Evolutionary conservation across 2,329 filamentous ascomycete species (phyloP), one percentile per base, ranked within the genome.

Genomic region (Fusarium palustre): DNA sequence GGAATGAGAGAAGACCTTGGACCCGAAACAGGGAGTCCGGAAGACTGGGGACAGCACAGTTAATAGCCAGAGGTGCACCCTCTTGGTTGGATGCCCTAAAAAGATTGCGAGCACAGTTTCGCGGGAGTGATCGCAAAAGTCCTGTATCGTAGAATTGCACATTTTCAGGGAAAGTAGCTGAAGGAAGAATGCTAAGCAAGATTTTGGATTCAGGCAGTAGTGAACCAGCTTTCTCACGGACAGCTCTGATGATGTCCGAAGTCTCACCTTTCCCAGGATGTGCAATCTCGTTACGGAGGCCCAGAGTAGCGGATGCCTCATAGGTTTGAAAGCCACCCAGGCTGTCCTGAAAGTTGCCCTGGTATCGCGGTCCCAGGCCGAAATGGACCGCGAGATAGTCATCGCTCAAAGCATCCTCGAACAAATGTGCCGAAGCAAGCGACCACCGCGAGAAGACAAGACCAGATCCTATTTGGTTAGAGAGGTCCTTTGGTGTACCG

Each of bases 311-410:
- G 2, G 96, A 98, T 9, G 96, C 95, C 74, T 92, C 90, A 76
- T 99, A 99, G 0, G 97, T 99, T 76, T 98, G 94, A 75, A 99
- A 97, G 3, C 94, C 95, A 7, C 97, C 96, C 16, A 99, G 86
- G 72, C 93, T 96, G 76, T 99, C 96, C 79, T 99, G 96, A 73
- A 97, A 97, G 76, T 99, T 99, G 18, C 96, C 96, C 75, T 93
- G 91, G 73, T 99, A 99, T 48, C 93, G 89, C 25, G 94, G 92
- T 0, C 96, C 95, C 20, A 99, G 89, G 50, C 94, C 92, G 76
- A 91, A 93, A 74, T 97, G 93, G 1, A 99, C 96, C 15, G 95
- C 91, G 57, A 99, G 85, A 64, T 97, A 87, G 78, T 99, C 96
- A 76, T 98, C 95, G 62, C 93, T 97, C 36, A 97, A 83, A 0